A percentile compares a stretch with the other conserved stretches of the same genome.
These are phyloP conservation scores for Aschersonia sp. DNA, from an alignment of 2,329 filamentous ascomycete genomes.

Conservation along the genomic window DNA sequence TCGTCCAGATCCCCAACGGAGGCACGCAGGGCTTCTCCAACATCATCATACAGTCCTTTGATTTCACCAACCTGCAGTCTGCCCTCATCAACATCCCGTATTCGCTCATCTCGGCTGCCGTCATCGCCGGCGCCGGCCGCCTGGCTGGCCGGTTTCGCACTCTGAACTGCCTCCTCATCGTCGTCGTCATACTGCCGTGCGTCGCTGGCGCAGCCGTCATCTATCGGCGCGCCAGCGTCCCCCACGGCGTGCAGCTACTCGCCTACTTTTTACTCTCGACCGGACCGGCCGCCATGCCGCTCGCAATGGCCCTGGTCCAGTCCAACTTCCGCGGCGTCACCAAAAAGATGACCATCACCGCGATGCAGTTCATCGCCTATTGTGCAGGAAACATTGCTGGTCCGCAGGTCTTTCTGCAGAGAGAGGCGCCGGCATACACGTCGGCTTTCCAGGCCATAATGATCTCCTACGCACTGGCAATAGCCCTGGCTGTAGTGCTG, in stretches of 20 bases:
- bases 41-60: constrained; percentile 39
- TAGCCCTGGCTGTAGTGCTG: constrained; percentile 26
- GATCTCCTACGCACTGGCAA: constrained; percentile 37
- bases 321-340: constrained; percentile 41
- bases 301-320: constrained; percentile 39
- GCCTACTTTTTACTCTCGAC: constrained; percentile 43
- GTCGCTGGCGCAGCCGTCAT: constrained; percentile 38
- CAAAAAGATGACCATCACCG: constrained; percentile 46
- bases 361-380: constrained; percentile 38
- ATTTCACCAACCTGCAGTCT: constrained; percentile 37
- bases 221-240: constrained; percentile 25
- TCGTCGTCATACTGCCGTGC: constrained; percentile 32
- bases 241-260: constrained; percentile 32
- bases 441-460: constrained; percentile 41
- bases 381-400: constrained; percentile 41
- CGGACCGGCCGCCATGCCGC: constrained; percentile 37
- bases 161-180: constrained; percentile 35
- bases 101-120: constrained; percentile 31
- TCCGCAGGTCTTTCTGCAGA: constrained; percentile 36
- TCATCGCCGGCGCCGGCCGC: constrained; percentile 34
- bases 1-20: constrained; percentile 46
- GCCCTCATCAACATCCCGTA: constrained; percentile 45
- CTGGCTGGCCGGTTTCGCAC: constrained; percentile 35
- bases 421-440: constrained; percentile 34
- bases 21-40: constrained; percentile 46